Percentiles rank a stretch among this genome's conserved stretches.
These are phyloP conservation scores for Trichothecium sympodiale DNA, from an alignment of 2,329 filamentous ascomycete genomes.

Conservation along the genomic window DNA sequence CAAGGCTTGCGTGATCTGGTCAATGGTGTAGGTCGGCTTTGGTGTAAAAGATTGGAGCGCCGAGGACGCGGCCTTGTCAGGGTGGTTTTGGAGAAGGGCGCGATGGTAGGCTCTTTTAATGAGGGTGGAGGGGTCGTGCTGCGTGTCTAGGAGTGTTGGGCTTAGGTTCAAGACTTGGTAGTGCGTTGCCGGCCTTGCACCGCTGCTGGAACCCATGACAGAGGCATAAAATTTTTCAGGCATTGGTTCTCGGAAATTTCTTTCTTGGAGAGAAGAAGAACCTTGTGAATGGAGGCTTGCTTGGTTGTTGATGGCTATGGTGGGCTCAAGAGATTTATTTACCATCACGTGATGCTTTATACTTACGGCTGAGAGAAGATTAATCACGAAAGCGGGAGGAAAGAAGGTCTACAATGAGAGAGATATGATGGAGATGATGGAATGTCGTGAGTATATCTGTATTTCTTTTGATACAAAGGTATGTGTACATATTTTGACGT, in stretches of 20 bases:
- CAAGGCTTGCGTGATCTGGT: constrained; percentile 48
- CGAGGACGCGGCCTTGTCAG: constrained; percentile 37
- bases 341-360: no score
- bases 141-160: constrained; percentile 31
- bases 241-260: no score
- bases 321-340: no score
- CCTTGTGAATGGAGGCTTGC: no score
- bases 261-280: no score
- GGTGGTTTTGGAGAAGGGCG: constrained; percentile 54
- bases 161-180: constrained; percentile 51
- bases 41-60: constrained; percentile 2
- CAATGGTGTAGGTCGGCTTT: constrained; percentile 2
- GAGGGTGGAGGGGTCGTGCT: constrained; percentile 30
- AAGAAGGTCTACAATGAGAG: no score
- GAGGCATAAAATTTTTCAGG: no score
- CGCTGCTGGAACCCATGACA: no score
- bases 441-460: constrained; percentile 6
- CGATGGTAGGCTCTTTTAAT: constrained; percentile 54
- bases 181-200: constrained; percentile 30
- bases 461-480: constrained; percentile 13
- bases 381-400: no score
- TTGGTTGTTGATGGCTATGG: no score
- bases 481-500: constrained; percentile 15
- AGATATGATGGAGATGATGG: constrained; percentile 1
- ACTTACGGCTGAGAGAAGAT: no score